Evolutionary conservation across 169 alveolate genomes (phyloP), one percentile per base, ranked within the genome.

Genomic region (Cryptosporidium parvum): DNA sequence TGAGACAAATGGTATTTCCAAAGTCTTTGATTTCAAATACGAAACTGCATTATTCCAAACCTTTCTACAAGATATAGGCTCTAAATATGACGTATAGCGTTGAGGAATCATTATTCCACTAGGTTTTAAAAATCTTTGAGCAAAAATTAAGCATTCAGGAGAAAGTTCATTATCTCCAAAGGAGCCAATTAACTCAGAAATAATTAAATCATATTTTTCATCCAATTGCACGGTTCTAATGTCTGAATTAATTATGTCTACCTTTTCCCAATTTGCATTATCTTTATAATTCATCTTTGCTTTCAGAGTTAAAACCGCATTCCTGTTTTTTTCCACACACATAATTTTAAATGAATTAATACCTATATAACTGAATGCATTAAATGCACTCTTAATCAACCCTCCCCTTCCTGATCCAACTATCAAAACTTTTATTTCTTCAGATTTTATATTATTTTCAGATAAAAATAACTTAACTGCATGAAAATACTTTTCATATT

Each of bases 381-480:
- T 86, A 39, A 94, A 26, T 33, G 94, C 94, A 69, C 94, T 91
- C 33, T 92, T 70, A n/a, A 94, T 85, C 16, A 95, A 75, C 21
- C 95, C 96, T n/a, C 97, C 97, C 67, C 97, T 84, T 0, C 97
- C 97, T 39, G 97, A 96, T 3, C 96, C 97, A 45, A 94, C 92
- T 31, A 94, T 85, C 93, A 94, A 89, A 59, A 95, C 92, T n/a
- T 59, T 62, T 26, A 91, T 33, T 35, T 91, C 84, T 18, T 68
- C 45, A 7, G 75, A 56, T 3, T 61, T 70, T 23, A 72, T 59
- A 2, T 62, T 48, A 12, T 80, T 71, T 33, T 93, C 96, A n/a
- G 85, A 65, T 3, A 94, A 56, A 23, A 92, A 95, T 61, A 75
- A 53, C n/a, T 75, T 73, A 16, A 93, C 70, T 2, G 97, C 96